These are phyloP conservation scores for Botrytis elliptica DNA, from an alignment of 2,329 filamentous ascomycete genomes.

Conservation along the genomic window DNA sequence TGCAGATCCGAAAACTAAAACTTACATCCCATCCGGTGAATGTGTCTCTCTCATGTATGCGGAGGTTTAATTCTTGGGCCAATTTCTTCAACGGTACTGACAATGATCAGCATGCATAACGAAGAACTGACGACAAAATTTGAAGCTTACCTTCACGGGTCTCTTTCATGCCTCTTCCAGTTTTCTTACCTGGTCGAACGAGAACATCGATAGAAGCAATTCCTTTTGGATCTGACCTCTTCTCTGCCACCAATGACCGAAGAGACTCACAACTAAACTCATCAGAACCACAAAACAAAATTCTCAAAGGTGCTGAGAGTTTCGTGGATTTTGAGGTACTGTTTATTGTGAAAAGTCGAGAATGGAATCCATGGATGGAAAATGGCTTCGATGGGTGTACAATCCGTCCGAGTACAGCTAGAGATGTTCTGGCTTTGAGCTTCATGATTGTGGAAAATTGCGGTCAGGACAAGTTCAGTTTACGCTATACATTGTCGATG, in stretches of 20 bases:
- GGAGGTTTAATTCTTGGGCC: conserved; percentile 62
- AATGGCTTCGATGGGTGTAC: neutral
- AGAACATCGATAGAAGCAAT: conserved; percentile 83
- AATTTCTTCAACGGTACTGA: conserved; percentile 71
- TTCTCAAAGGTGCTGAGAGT: conserved; percentile 60
- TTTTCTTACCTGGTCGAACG: conserved; percentile 73
- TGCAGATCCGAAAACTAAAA: conserved; percentile 10
- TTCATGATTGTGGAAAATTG: neutral
- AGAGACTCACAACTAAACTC: conserved; percentile 81
- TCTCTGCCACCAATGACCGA: conserved; percentile 63
- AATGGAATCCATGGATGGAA: conserved; percentile 7
- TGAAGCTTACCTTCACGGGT: conserved; percentile 33
- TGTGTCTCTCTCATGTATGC: conserved; percentile 72
- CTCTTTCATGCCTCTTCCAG: conserved; percentile 70
- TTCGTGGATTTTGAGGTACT: conserved; percentile 37
- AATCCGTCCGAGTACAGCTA: conserved; percentile 6
- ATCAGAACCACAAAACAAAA: conserved; percentile 94
- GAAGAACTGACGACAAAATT: neutral
- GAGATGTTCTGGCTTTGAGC: conserved; percentile 11
- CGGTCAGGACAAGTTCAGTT: neutral
- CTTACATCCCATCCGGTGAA: conserved; percentile 78
- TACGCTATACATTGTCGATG: neutral
- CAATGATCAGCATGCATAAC: conserved; percentile 9
- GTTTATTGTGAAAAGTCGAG: conserved; percentile 23
- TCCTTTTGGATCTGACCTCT: conserved; percentile 49